Evolutionary conservation across 2,329 filamentous ascomycete species (phyloP), one percentile per base, ranked within the genome.

Genomic region (Phyllosticta citribraziliensis): DNA sequence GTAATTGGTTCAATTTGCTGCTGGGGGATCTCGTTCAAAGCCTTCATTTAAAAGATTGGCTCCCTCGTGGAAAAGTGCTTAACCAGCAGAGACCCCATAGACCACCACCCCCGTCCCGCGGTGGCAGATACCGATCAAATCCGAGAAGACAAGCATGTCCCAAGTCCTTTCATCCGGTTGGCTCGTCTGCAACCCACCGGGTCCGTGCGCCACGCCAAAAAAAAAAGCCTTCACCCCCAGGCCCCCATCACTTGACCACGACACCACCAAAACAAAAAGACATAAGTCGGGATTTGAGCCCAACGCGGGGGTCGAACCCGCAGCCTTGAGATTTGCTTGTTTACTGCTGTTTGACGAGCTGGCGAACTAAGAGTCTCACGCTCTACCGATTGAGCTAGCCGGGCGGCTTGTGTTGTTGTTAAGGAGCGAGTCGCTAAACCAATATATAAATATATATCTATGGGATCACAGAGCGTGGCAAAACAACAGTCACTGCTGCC

Each of bases 361-460:
- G 35, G 35, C 10, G 51, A 52, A 53, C 65, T 73, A 73, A 74
- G 71, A 73, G 71, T 72, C 72, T 73, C 68, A 73, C 70, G 72
- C 72, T 72, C 72, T 74, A 73, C 71, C 72, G 72, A 73, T 73
- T 72, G 69, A 70, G 70, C 64, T 65, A 67, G 60, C 60, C 60
- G 51, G 60, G 60, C 60, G 40, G 40, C 40, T 47, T 47, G 33
- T 5, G 27, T 30, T 4, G 9, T 40, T n/a, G n/a, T n/a, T n/a
- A n/a, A n/a, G n/a, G n/a, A n/a, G n/a, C n/a, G n/a, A n/a, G n/a
- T n/a, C n/a, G n/a, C n/a, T n/a, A n/a, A n/a, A n/a, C n/a, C n/a
- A n/a, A n/a, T n/a, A n/a, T n/a, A n/a, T n/a, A n/a, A n/a, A n/a
- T n/a, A n/a, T n/a, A n/a, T n/a, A n/a, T n/a, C n/a, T n/a, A n/a